A percentile compares a stretch with the other conserved stretches of the same genome.
These are phyloP conservation scores for Phytophthora boehmeriae DNA, from an alignment of 352 stramenopile genomes.

Conservation along the genomic window DNA sequence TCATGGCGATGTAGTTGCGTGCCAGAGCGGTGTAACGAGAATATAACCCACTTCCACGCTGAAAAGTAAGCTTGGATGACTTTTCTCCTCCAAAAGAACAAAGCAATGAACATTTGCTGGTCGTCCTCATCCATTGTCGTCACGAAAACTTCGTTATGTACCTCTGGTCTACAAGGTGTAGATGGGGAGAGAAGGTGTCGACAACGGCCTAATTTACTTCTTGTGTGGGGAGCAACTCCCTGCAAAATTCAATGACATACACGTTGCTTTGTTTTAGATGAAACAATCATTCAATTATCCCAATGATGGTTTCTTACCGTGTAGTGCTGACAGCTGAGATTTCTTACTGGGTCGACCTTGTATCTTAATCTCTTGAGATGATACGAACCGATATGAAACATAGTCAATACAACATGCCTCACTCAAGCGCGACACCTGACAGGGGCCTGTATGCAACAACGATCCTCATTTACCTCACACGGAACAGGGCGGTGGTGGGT, in stretches of 20 bases:
- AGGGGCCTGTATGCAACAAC: too few species aligned
- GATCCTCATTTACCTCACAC: too few species aligned
- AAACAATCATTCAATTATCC: too few species aligned
- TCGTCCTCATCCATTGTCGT: conserved; percentile 44
- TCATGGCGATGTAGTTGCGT: conserved; percentile 16
- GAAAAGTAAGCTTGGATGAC: conserved; percentile 45
- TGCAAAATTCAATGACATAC: conserved; percentile 3
- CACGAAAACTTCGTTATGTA: conserved; percentile 20
- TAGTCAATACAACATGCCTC: background rate
- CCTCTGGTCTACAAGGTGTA: background rate
- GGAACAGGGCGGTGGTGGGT: background rate
- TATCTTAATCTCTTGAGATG: background rate
- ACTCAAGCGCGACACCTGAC: background rate
- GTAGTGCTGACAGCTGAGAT: conserved; percentile 5
- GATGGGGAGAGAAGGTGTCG: background rate
- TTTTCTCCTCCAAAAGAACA: conserved; percentile 54
- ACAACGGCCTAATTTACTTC: background rate
- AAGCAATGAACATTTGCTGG: conserved; percentile 45
- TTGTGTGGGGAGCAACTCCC: background rate
- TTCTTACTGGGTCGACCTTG: conserved; percentile 9
- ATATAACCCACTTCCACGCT: conserved; percentile 44
- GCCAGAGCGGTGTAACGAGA: conserved; percentile 22
- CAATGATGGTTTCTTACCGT: too few species aligned
- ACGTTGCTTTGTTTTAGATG: background rate
- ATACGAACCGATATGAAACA: background rate